A percentile compares a stretch with the other conserved stretches of the same genome.
Evolutionary conservation across 2,329 filamentous ascomycete genomes (phyloP).

Genomic region (Sclerotinia minor): DNA sequence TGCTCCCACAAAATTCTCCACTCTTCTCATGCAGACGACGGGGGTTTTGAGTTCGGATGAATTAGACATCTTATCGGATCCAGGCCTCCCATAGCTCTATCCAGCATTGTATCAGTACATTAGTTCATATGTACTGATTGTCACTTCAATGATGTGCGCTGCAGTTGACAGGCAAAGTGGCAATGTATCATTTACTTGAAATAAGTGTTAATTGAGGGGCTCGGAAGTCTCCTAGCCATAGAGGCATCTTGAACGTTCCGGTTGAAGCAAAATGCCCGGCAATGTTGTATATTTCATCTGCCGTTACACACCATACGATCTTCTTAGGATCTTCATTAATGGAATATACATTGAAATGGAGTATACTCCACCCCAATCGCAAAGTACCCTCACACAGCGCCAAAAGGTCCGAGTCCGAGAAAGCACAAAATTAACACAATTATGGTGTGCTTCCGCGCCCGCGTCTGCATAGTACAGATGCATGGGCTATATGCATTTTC

Average conservation of each 20-base stretch:
- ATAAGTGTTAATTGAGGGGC: slow-evolving; percentile 3
- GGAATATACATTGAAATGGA: not conserved
- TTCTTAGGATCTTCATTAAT: slow-evolving; percentile 11
- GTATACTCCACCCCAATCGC: slow-evolving; percentile 7
- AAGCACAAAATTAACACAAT: slow-evolving; percentile 4
- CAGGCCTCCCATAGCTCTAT: not conserved
- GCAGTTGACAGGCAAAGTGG: not conserved
- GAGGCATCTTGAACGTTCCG: not conserved
- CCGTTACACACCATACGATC: not conserved
- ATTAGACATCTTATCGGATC: slow-evolving; percentile 8
- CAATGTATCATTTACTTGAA: not conserved
- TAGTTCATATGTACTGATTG: slow-evolving; percentile 3
- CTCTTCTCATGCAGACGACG: not conserved
- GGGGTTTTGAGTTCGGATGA: not conserved
- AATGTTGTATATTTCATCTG: slow-evolving; percentile 11
- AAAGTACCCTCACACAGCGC: not conserved
- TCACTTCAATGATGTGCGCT: slow-evolving; percentile 15
- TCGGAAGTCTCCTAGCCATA: not conserved
- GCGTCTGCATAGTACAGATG: slow-evolving; percentile 23
- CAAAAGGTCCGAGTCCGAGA: slow-evolving; percentile 5
- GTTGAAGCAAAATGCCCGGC: not conserved
- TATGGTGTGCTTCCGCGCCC: slow-evolving; percentile 23
- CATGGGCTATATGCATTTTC: slow-evolving; percentile 12
- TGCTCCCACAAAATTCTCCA: not conserved
- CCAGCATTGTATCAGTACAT: not conserved